Percentiles rank a stretch among this genome's conserved stretches.
phyloP scores from a whole-genome alignment of 1,284 basidiomycete species.

The Leccinum pallidistipes region DNA sequence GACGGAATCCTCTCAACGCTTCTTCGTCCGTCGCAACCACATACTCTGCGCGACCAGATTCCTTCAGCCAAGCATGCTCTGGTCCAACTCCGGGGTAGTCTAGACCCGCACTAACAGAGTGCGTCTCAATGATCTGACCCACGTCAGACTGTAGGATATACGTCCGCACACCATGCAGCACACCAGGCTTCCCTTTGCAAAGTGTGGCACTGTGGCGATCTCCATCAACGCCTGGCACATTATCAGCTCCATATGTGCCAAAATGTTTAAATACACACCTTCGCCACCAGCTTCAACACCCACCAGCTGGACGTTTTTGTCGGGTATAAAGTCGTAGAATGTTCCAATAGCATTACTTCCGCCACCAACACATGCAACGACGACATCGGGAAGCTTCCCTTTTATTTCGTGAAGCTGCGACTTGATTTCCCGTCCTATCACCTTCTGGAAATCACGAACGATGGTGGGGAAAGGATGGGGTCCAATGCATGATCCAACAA shows the following conservation, averaged over 20 bases:
- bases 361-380: conserved; percentile 97
- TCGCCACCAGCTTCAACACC: conserved; percentile 98
- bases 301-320: conserved; percentile 79
- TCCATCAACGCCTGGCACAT: conserved; percentile 65
- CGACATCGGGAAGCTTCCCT: conserved; percentile 89
- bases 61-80: conserved; percentile 97
- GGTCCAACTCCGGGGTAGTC: conserved; percentile 95
- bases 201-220: conserved; percentile 91
- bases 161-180: conserved; percentile 94
- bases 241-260: conserved; percentile 6
- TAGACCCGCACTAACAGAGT: conserved; percentile 95
- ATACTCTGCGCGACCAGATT: conserved; percentile 92
- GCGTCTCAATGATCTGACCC: conserved; percentile 96
- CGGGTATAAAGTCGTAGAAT: conserved; percentile 92
- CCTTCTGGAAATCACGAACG: conserved; percentile 96
- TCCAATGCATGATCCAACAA: conserved; percentile 96
- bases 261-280: conserved; percentile 47
- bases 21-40: conserved; percentile 92
- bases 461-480: conserved; percentile 99
- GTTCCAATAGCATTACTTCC: conserved; percentile 98
- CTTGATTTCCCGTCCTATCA: conserved; percentile 97
- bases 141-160: conserved; percentile 88
- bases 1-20: conserved; percentile 89
- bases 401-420: conserved; percentile 72
- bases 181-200: conserved; percentile 87